Evolutionary conservation across 1,284 basidiomycete genomes (phyloP).

Genomic region (Pseudozyma sp.): DNA sequence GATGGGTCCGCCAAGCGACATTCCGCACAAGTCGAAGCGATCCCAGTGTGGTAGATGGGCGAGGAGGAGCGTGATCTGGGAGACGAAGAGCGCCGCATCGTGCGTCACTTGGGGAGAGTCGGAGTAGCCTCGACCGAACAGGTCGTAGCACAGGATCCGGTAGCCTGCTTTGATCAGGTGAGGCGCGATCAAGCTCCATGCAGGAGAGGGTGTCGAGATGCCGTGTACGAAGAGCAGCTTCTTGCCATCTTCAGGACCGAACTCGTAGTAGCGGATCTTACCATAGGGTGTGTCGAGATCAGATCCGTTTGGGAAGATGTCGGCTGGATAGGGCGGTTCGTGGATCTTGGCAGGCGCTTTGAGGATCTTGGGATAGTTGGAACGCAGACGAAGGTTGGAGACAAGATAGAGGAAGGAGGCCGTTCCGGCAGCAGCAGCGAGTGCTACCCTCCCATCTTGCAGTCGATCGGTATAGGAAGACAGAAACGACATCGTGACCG

Average conservation of each 20-base stretch:
- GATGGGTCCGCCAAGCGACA: conserved; percentile 49
- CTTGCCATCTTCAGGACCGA: conserved; percentile 54
- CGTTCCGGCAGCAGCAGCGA: conserved; percentile 36
- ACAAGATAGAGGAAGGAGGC: conserved; percentile 37
- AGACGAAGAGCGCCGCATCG: conserved; percentile 43
- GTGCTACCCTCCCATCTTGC: conserved; percentile 25
- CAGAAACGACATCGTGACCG: conserved; percentile 18
- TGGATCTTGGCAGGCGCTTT: conserved; percentile 40
- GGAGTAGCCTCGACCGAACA: conserved; percentile 51
- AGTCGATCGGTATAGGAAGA: conserved; percentile 19
- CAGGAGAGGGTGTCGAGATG: conserved; percentile 49
- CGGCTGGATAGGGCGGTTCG: conserved; percentile 36
- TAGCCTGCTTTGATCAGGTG: conserved; percentile 47
- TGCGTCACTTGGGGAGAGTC: conserved; percentile 45
- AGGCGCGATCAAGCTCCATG: conserved; percentile 32
- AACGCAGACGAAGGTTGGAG: conserved; percentile 23
- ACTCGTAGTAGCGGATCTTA: conserved; percentile 53
- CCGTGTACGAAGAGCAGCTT: conserved; percentile 65
- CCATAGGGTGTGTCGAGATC: conserved; percentile 47
- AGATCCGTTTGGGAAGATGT: conserved; percentile 35
- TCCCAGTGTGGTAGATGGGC: conserved; percentile 46
- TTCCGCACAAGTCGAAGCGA: conserved; percentile 47
- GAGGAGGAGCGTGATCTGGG: conserved; percentile 46
- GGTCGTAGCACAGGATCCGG: conserved; percentile 45
- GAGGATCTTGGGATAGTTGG: conserved; percentile 45